phyloP scores from a whole-genome alignment of 2,329 filamentous ascomycete genomes.

The Phyllosticta citriasiana region DNA sequence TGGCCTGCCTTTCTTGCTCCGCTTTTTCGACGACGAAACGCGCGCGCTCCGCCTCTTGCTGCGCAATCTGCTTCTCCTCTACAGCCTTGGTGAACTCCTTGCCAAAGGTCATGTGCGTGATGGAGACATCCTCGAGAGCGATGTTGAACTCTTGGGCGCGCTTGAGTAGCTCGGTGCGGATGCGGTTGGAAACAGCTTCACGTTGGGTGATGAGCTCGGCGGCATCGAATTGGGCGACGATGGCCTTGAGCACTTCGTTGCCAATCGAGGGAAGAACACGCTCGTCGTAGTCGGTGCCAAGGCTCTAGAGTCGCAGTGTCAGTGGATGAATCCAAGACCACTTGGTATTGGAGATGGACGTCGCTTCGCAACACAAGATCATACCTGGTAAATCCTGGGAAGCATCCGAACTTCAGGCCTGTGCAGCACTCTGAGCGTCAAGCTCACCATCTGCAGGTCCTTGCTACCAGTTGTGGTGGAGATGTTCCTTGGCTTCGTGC shows the following conservation, averaged over 20 bases:
- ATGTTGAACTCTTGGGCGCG: slow-evolving; percentile 98
- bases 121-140: slow-evolving; percentile 94
- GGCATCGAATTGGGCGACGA: slow-evolving; percentile 45
- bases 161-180: slow-evolving; percentile 82
- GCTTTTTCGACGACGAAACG: slow-evolving; percentile 98
- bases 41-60: slow-evolving; percentile 95
- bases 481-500: slow-evolving; percentile 95
- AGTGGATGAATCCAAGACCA: slow-evolving; percentile 5
- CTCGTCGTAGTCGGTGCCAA: slow-evolving; percentile 94
- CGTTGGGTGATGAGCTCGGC: slow-evolving; percentile 83
- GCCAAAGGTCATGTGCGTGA: slow-evolving; percentile 99
- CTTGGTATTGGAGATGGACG: neutral
- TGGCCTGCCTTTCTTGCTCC: slow-evolving; percentile 97
- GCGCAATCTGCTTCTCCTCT: slow-evolving; percentile 99
- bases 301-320: slow-evolving; percentile 52
- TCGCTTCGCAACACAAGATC: slow-evolving; percentile 15
- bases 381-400: slow-evolving; percentile 96
- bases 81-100: slow-evolving; percentile 98
- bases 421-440: slow-evolving; percentile 92
- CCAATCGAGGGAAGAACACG: slow-evolving; percentile 45
- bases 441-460: slow-evolving; percentile 98
- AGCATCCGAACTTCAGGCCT: slow-evolving; percentile 84
- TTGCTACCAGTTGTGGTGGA: slow-evolving; percentile 96
- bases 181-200: slow-evolving; percentile 91
- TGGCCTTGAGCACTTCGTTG: slow-evolving; percentile 46